These are phyloP conservation scores for Batkoa obscura DNA, from an alignment of 371 early-diverging fungal species.

Conservation along the genomic window DNA sequence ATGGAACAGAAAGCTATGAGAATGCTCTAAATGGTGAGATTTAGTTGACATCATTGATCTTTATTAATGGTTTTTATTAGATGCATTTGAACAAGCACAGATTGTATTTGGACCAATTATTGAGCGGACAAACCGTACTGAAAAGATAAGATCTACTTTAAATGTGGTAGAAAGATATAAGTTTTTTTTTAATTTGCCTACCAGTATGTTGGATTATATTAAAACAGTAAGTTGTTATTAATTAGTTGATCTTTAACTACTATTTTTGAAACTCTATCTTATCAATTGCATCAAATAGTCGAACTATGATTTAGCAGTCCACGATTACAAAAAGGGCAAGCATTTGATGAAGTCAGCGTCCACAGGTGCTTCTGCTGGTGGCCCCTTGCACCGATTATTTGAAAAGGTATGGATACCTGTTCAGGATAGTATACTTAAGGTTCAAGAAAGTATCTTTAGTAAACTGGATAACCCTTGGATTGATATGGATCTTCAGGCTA, in stretches of 20 bases:
- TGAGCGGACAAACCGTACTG: conserved; percentile 62
- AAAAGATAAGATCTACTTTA: conserved; percentile 79
- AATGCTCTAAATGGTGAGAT: conserved; percentile 15
- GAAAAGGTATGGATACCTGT: conserved; percentile 89
- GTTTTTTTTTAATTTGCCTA: conserved; percentile 87
- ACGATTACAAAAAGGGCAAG: conserved; percentile 90
- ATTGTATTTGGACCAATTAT: conserved; percentile 77
- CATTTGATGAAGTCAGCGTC: conserved; percentile 18
- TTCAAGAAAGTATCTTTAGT: conserved; percentile 46
- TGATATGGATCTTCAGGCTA: conserved; percentile 77
- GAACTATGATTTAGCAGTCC: conserved; percentile 74
- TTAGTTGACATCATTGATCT: background rate
- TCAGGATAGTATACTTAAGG: conserved; percentile 27
- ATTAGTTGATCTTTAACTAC: background rate
- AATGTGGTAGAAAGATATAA: conserved; percentile 75
- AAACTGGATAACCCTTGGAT: conserved; percentile 60
- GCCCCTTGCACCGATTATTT: conserved; percentile 40
- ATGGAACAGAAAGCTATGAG: conserved; percentile 37
- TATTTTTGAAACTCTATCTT: background rate
- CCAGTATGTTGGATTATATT: conserved; percentile 58
- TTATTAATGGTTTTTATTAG: conserved; percentile 14
- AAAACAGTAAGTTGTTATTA: conserved; percentile 27
- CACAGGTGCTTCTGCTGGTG: background rate
- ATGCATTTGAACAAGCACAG: conserved; percentile 43
- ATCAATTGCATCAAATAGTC: conserved; percentile 18